Base-by-base conservation (phyloP, 306 rosid species). In the Vigna mungo region DNA sequence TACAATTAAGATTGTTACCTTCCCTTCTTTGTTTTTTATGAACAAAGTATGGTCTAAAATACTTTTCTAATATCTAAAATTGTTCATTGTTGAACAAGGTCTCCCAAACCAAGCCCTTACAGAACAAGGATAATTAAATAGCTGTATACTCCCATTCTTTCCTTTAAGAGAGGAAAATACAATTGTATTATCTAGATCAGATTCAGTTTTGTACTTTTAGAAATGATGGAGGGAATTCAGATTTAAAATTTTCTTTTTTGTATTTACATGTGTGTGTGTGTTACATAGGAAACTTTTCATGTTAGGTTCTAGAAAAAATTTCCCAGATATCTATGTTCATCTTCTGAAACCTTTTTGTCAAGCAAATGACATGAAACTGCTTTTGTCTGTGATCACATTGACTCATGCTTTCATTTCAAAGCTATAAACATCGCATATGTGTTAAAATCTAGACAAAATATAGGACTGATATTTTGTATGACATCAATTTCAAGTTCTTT, bases 381-480 rank as follows among this genome's bases (percentile, higher is more conserved):
- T 32, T 32, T 4, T 23, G 48, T 34, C 56, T 11, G 12, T 44
- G 15, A 46, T 43, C 32, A 51, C 46, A 54, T 43, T 30, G 34
- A 41, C n/a, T 80, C 37, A 2, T 30, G 4, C 37, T 27, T 59
- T 30, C 41, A 27, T 27, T 59, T 59, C 13, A 60, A 60, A 60
- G 43, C 12, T 15, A 60, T 0, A 34, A 13, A 60, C 21, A 11
- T 4, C 14, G 1, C 14, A 52, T 12, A 70, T 60, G 9, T 56
- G 70, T 63, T 47, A 68, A 23, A 75, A 47, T 46, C 44, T 56
- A 32, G 63, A 23, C n/a, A 70, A 61, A 75, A 60, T 27, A 60
- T 15, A 78, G 15, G 54, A 52, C 32, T 20, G 27, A 14, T 60
- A 62, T 60, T 64, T 36, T 32, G 18, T 7, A 51, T 9, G 36